A percentile compares a stretch with the other conserved stretches of the same genome.
Conservation (phyloP, 176 grass and related monocot species). For the Pontederia crassipes region DNA sequence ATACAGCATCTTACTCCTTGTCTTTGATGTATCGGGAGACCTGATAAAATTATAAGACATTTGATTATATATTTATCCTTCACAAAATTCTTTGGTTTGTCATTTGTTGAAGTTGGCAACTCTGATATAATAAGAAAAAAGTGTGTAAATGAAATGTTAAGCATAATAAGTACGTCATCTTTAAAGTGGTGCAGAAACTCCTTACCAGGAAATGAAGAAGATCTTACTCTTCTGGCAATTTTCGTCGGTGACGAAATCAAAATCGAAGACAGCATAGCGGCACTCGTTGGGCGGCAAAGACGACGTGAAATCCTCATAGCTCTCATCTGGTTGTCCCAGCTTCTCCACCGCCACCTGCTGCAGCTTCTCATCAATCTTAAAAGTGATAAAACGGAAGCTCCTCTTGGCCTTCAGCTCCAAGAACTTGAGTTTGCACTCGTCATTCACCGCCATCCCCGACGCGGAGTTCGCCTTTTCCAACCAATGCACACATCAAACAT, state of each 20-base stretch:
- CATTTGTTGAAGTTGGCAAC: not conserved
- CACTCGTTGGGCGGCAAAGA: not conserved
- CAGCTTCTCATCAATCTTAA: conserved; percentile 3
- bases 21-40: not conserved
- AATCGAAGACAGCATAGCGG: conserved; percentile 3
- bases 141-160: not conserved
- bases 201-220: not conserved
- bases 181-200: not conserved
- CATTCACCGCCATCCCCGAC: not conserved
- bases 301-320: not conserved
- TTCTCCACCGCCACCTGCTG: conserved; percentile 3
- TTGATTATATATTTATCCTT: not conserved
- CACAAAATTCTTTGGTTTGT: no score
- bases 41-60: not conserved
- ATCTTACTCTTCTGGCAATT: conserved; percentile 8
- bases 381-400: conserved; percentile 1
- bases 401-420: conserved; percentile 6
- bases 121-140: not conserved
- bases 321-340: not conserved
- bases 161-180: not conserved
- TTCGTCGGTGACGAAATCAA: conserved; percentile 1
- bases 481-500: not conserved
- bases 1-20: conserved; percentile 4
- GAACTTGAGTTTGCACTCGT: conserved; percentile 4
- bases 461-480: not conserved